Base-by-base conservation (phyloP, 345 rosid genomes). In the Rhodamnia rubescens region DNA sequence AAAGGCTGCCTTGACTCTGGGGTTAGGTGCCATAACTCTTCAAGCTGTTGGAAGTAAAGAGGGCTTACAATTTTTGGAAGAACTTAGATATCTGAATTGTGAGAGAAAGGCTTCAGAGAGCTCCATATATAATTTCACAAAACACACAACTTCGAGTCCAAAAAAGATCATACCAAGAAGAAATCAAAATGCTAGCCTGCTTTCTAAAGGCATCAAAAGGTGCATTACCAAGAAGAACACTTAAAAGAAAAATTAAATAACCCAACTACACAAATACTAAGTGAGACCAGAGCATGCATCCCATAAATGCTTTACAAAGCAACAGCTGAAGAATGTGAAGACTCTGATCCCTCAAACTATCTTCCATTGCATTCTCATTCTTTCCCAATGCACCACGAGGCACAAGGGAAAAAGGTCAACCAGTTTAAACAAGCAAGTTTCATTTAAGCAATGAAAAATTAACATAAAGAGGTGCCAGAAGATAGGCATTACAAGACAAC, bases 1-100 rank as follows among this genome's bases (percentile, higher is more conserved):
- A 80, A 90, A 95, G 85, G 99, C 99, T 13, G 86, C 92, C 24
- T 22, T 44, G 53, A 93, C 55, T 86, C 87, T 90, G 3, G 92
- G 90, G 87, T 88, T 92, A 51, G 84, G 84, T 52, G 84, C 84
- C 84, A 82, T 29, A 16, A 40, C 36, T 82, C 56, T 81, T 50
- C 80, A 36, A 11, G 7, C 78, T 69, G 47, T 32, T 32, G 44
- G 44, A 69, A 69, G 78, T 40, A 69, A 32, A 69, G 78, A 32
- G 24, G 47, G 47, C 44, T 16, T 16, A 32, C 78, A 32, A 64
- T 64, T 32, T 44, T 64, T 64, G 78, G 78, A 64, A 64, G 44
- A 64, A 44, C 78, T 44, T 64, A 64, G 24, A 64, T 64, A 44
- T 69, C 47, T 69, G 7, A 69, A 32, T 32, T 20, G 78, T 69